Conservation (phyloP, 2,329 filamentous ascomycete species). For the Diaporthe sp. region DNA sequence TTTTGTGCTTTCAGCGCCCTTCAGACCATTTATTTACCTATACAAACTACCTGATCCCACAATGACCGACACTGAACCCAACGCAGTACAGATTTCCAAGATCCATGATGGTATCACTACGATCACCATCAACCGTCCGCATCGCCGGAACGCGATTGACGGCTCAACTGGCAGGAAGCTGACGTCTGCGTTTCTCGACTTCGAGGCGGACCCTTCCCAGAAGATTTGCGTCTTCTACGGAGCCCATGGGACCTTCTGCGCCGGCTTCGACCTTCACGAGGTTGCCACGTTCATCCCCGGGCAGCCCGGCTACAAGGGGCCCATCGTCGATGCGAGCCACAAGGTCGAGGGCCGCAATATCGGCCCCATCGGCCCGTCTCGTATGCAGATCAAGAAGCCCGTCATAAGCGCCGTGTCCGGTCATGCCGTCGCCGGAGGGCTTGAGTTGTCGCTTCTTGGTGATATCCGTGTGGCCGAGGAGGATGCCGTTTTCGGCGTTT, state of each 20-base stretch:
- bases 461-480: neutral
- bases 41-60: no score
- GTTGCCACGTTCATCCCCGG: neutral
- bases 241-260: neutral
- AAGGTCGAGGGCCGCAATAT: neutral
- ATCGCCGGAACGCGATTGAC: neutral
- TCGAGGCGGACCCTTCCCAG: neutral
- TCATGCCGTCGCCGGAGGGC: neutral
- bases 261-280: neutral
- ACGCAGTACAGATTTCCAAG: neutral
- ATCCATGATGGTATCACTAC: neutral
- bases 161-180: neutral
- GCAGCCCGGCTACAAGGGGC: neutral
- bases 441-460: neutral
- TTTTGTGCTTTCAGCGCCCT: no score
- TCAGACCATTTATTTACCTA: no score
- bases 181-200: neutral
- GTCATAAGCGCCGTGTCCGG: neutral
- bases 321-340: neutral
- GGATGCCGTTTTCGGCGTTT: neutral
- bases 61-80: no score
- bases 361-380: neutral
- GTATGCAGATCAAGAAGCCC: neutral
- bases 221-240: neutral
- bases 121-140: neutral